Conservation (phyloP, 2,329 filamentous ascomycete genomes). For the Fusarium sublunatum region DNA sequence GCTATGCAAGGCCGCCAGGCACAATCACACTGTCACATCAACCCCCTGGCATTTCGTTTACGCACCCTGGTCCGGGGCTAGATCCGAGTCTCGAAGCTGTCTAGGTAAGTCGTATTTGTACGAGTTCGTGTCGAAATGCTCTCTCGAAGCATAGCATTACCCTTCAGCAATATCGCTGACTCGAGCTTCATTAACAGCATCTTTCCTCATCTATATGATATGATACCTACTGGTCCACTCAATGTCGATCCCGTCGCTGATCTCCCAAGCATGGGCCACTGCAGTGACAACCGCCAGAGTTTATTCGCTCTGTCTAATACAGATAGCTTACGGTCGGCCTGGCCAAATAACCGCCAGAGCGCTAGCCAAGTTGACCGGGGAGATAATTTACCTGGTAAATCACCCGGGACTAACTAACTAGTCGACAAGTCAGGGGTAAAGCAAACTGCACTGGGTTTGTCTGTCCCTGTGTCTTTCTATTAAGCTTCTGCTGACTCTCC, state of each 20-base stretch:
- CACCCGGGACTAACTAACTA: slow-evolving; percentile 22
- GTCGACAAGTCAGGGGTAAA: slow-evolving; percentile 37
- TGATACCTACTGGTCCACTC: slow-evolving; percentile 34
- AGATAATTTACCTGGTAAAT: slow-evolving; percentile 36
- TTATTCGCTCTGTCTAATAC: slow-evolving; percentile 26
- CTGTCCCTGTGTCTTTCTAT: slow-evolving; percentile 20
- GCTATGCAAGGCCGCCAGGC: slow-evolving; percentile 33
- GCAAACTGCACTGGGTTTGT: slow-evolving; percentile 2
- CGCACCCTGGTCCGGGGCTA: slow-evolving; percentile 19
- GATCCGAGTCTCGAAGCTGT: slow-evolving; percentile 21
- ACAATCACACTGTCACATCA: slow-evolving; percentile 38
- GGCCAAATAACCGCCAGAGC: slow-evolving; percentile 14
- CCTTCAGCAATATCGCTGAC: slow-evolving; percentile 7
- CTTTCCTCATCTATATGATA: background rate
- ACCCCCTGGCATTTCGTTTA: slow-evolving; percentile 26
- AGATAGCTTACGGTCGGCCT: slow-evolving; percentile 38
- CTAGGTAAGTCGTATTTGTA: background rate
- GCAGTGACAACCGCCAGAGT: slow-evolving; percentile 25
- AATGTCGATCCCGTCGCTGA: slow-evolving; percentile 38
- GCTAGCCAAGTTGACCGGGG: slow-evolving; percentile 18
- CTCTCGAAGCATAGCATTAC: background rate
- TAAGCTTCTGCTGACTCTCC: slow-evolving; percentile 31
- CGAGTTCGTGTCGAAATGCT: background rate
- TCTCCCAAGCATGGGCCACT: slow-evolving; percentile 35
- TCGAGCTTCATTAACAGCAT: slow-evolving; percentile 7